A percentile compares a stretch with the other conserved stretches of the same genome.
phyloP scores from a whole-genome alignment of 116 monocot genomes.

The Posidonia oceanica region DNA sequence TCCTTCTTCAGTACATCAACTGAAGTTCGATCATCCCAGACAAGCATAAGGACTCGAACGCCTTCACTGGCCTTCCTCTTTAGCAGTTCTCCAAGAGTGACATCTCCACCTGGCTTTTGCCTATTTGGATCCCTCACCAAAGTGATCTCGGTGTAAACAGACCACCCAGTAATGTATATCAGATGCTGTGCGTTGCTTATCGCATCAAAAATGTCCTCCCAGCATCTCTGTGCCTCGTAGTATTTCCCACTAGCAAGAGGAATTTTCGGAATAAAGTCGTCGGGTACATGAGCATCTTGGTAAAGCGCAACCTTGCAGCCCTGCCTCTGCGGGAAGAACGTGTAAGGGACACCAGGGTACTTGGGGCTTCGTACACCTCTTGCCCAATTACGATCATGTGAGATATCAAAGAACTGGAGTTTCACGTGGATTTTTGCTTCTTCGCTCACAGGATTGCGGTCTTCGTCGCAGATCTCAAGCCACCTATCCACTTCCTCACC shows the following conservation, averaged over 20 bases:
- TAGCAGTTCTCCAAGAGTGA: constrained; percentile 50
- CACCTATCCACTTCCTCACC: constrained; percentile 29
- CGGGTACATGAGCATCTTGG: constrained; percentile 47
- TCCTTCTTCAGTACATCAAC: constrained; percentile 37
- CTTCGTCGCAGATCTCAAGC: constrained; percentile 34
- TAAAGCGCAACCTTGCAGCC: constrained; percentile 53
- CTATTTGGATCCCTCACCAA: constrained; percentile 32
- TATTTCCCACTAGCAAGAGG: constrained; percentile 18
- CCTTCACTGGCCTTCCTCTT: constrained; percentile 48
- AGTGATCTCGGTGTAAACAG: constrained; percentile 39
- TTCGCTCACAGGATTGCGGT: constrained; percentile 21
- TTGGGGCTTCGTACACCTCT: constrained; percentile 19
- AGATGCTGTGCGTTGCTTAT: constrained; percentile 31
- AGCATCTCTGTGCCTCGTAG: constrained; percentile 48
- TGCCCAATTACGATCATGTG: constrained; percentile 34
- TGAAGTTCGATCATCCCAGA: constrained; percentile 64
- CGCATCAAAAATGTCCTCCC: constrained; percentile 56
- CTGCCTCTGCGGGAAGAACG: constrained; percentile 37
- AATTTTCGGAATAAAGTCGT: constrained; percentile 23
- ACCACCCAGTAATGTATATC: constrained; percentile 58
- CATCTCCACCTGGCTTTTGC: constrained; percentile 20
- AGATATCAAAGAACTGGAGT: constrained; percentile 30
- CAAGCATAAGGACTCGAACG: constrained; percentile 48
- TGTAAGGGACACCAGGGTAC: constrained; percentile 32
- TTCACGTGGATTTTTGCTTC: constrained; percentile 41